Evolutionary conservation across 2,329 filamentous ascomycete genomes (phyloP).

Genomic region (Paecilomyces fulvus): DNA sequence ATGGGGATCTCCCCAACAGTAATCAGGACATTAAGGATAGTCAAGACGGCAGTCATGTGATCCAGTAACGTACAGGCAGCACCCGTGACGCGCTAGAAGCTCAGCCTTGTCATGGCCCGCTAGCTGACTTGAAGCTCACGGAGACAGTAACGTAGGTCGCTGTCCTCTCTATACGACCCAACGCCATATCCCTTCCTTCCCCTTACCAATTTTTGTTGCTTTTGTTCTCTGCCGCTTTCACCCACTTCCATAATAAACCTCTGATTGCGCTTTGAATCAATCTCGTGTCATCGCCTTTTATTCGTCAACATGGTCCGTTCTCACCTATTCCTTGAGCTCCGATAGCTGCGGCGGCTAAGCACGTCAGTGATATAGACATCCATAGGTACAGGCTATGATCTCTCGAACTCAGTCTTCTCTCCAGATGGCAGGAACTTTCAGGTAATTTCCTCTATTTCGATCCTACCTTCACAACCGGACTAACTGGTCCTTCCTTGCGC

Average conservation of each 20-base stretch:
- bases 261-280: conserved; percentile 10
- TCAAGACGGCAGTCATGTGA: not conserved
- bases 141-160: conserved; percentile 12
- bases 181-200: conserved; percentile 11
- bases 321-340: not conserved
- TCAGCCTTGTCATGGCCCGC: conserved; percentile 9
- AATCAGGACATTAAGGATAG: not conserved
- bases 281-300: not conserved
- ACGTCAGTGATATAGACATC: conserved; percentile 60
- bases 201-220: conserved; percentile 9
- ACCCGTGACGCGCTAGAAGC: conserved; percentile 22
- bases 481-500: not conserved
- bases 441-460: conserved; percentile 39
- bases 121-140: conserved; percentile 2
- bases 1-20: too few relatives aligned
- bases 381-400: conserved; percentile 99
- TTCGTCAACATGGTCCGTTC: conserved; percentile 5
- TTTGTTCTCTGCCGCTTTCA: not conserved
- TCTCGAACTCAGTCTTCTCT: conserved; percentile 99
- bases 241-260: not conserved
- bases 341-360: not conserved
- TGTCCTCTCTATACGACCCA: not conserved
- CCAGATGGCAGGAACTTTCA: conserved; percentile 99
- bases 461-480: not conserved
- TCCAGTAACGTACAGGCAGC: not conserved